phyloP scores from a whole-genome alignment of 257 asterid genomes.

The Jasminum sambac region DNA sequence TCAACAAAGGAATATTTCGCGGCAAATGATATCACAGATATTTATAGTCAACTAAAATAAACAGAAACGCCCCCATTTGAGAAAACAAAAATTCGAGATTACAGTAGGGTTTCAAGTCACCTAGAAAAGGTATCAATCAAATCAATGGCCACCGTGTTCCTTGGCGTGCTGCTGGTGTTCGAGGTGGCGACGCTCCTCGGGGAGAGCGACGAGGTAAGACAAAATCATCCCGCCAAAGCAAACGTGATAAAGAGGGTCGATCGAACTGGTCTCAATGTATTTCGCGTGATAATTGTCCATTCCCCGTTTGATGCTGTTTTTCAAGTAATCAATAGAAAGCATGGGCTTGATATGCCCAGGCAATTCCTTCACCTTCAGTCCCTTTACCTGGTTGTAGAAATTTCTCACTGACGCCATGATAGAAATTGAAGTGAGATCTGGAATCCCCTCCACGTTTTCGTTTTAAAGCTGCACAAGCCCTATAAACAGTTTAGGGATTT shows the following conservation, averaged over 20 bases:
- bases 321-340: constrained; percentile 41
- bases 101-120: constrained; percentile 1
- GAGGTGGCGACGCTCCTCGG: constrained; percentile 99
- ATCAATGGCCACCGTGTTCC: constrained; percentile 54
- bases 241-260: constrained; percentile 64
- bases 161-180: constrained; percentile 59
- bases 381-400: constrained; percentile 71
- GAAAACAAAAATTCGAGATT: background rate
- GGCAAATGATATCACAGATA: background rate
- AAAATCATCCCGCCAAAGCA: constrained; percentile 85
- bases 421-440: constrained; percentile 21
- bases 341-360: constrained; percentile 75
- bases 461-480: background rate
- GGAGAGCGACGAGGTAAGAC: constrained; percentile 87
- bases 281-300: constrained; percentile 65
- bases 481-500: background rate
- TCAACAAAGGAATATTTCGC: background rate
- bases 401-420: constrained; percentile 27
- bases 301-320: constrained; percentile 44
- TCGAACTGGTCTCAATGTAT: constrained; percentile 69
- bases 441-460: background rate
- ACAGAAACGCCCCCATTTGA: background rate
- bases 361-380: constrained; percentile 74
- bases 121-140: constrained; percentile 12
- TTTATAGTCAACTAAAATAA: background rate